Evolutionary conservation across 2,329 filamentous ascomycete genomes (phyloP).

Genomic region (Colletotrichum agaves): DNA sequence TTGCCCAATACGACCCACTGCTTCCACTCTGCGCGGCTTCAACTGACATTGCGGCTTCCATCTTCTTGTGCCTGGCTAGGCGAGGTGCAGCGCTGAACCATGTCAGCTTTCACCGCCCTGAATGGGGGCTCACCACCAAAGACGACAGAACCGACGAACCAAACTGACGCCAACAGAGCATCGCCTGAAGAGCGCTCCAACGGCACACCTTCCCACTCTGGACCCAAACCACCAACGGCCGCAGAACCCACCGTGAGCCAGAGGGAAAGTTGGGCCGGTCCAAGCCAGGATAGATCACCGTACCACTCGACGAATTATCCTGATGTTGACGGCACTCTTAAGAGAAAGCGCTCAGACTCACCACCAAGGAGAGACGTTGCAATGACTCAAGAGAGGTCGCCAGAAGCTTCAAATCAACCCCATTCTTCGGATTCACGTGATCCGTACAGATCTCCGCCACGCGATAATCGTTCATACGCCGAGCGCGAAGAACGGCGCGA

Average conservation of each 20-base stretch:
- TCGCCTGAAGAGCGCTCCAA: conserved; percentile 48
- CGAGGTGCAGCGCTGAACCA: conserved; percentile 44
- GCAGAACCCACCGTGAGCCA: conserved; percentile 44
- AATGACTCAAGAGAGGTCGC: conserved; percentile 47
- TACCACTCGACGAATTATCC: conserved; percentile 54
- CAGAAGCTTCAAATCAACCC: conserved; percentile 46
- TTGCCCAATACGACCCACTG: background rate
- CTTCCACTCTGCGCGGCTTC: background rate
- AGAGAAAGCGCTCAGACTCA: conserved; percentile 78
- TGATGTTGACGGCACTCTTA: conserved; percentile 63
- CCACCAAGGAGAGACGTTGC: conserved; percentile 56
- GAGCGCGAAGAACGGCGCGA: conserved; percentile 56
- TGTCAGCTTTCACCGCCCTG: conserved; percentile 65
- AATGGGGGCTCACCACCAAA: conserved; percentile 62
- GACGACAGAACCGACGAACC: conserved; percentile 49
- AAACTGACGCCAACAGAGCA: conserved; percentile 46
- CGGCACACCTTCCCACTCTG: conserved; percentile 36
- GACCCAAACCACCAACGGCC: conserved; percentile 41
- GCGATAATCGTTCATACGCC: conserved; percentile 57
- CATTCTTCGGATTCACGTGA: conserved; percentile 54
- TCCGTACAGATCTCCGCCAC: conserved; percentile 53
- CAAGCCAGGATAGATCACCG: conserved; percentile 54
- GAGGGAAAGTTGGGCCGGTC: conserved; percentile 55
- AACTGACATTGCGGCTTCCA: conserved; percentile 1
- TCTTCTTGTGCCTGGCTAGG: conserved; percentile 35